Percentiles rank a stretch among this genome's conserved stretches.
Conservation (phyloP, 2,329 filamentous ascomycete species). For the Ophiostoma triangulosporum region DNA sequence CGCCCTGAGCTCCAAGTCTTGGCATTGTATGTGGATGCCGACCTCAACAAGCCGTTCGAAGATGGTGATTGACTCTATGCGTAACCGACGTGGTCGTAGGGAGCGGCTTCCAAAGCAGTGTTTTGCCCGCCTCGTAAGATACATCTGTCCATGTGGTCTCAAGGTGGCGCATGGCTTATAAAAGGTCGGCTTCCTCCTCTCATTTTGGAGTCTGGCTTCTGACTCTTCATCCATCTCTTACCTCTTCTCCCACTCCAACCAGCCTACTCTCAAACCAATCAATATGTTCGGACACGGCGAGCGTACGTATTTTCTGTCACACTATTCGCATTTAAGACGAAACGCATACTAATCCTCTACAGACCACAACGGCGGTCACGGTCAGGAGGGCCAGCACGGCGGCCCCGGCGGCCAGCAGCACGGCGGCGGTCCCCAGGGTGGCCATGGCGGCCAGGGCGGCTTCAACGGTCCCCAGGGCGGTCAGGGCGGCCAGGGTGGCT, state of each 20-base stretch:
- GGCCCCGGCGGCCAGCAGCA: background rate
- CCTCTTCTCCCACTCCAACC: background rate
- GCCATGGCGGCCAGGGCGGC: background rate
- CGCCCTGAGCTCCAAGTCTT: background rate
- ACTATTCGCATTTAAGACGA: too few species aligned
- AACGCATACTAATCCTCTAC: background rate
- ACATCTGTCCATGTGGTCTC: background rate
- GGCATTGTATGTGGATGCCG: background rate
- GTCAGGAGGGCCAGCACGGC: background rate
- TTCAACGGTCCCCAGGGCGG: background rate
- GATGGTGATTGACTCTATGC: background rate
- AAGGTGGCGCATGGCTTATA: too few species aligned
- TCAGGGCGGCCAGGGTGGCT: background rate
- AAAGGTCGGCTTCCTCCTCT: background rate
- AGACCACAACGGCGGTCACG: conserved; percentile 1
- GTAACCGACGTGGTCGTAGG: background rate
- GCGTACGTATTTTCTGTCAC: background rate
- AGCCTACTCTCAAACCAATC: background rate
- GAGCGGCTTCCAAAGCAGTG: background rate
- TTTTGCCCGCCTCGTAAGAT: background rate
- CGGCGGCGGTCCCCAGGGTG: background rate
- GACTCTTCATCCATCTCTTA: background rate
- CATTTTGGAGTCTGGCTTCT: background rate
- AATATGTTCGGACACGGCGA: background rate
- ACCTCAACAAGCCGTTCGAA: too few species aligned